A percentile compares a stretch with the other conserved stretches of the same genome.
These are phyloP conservation scores for Amanita subjunquillea DNA, from an alignment of 768 basidiomycete genomes.

Conservation along the genomic window DNA sequence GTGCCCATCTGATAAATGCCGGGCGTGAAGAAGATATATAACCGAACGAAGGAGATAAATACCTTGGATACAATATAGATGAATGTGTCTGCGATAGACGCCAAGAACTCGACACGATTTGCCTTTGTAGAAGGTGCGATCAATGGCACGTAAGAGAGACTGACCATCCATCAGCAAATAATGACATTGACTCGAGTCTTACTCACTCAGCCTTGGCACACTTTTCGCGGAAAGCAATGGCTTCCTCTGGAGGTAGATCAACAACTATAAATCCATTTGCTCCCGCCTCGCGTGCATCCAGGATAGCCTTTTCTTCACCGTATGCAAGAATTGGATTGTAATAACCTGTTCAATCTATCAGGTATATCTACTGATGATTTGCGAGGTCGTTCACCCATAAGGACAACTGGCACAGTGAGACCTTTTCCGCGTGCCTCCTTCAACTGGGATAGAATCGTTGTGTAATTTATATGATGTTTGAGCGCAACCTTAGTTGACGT, in stretches of 20 bases:
- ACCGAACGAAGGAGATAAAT: constrained; percentile 19
- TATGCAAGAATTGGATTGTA: constrained; percentile 95
- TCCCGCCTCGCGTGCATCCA: constrained; percentile 81
- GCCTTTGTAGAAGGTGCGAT: constrained; percentile 91
- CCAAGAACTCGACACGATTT: constrained; percentile 80
- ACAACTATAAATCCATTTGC: constrained; percentile 98
- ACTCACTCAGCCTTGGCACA: constrained; percentile 74
- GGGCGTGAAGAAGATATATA: constrained; percentile 6
- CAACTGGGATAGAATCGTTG: constrained; percentile 62
- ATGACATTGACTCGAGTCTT: background rate
- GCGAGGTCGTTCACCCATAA: constrained; percentile 64
- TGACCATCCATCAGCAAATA: constrained; percentile 18
- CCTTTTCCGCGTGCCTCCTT: constrained; percentile 75
- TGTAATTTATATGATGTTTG: constrained; percentile 69
- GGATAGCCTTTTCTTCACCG: constrained; percentile 89
- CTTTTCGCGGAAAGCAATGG: constrained; percentile 80
- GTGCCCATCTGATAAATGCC: constrained; percentile 72
- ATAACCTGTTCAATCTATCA: constrained; percentile 53
- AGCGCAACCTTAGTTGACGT: constrained; percentile 60
- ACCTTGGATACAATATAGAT: constrained; percentile 98
- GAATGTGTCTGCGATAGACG: constrained; percentile 92
- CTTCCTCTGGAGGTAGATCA: constrained; percentile 96
- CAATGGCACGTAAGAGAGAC: constrained; percentile 90
- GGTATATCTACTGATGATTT: background rate
- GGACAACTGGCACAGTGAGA: constrained; percentile 75